phyloP scores from a whole-genome alignment of 495 filamentous ascomycete species.

The Aspergillus campestris region DNA sequence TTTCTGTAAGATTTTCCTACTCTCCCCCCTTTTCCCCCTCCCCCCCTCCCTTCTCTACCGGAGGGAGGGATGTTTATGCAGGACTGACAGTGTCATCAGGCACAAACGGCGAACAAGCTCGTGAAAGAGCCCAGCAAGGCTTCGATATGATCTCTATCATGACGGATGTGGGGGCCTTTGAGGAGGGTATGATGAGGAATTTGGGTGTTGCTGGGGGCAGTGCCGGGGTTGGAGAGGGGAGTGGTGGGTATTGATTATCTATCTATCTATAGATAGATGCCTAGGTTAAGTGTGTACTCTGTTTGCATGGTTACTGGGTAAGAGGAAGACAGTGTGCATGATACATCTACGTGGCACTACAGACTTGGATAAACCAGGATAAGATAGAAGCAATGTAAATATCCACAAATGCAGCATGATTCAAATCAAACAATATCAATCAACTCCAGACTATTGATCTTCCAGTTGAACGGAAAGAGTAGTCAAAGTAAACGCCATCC shows the following conservation, averaged over 20 bases:
- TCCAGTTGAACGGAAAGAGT: too few relatives aligned
- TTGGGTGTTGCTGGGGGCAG: constrained; percentile 24
- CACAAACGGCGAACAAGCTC: constrained; percentile 55
- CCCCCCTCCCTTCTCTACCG: too few relatives aligned
- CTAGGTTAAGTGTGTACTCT: too few relatives aligned
- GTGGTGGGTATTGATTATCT: too few relatives aligned
- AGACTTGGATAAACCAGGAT: too few relatives aligned
- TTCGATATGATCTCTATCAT: constrained; percentile 69
- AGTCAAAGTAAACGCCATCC: too few relatives aligned
- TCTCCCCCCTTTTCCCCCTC: background rate
- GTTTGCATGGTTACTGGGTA: too few relatives aligned
- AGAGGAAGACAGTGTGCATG: too few relatives aligned
- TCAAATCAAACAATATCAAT: background rate
- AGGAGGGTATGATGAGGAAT: constrained; percentile 25
- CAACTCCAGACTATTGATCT: background rate
- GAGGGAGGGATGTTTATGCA: background rate
- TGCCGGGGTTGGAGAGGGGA: constrained; percentile 1
- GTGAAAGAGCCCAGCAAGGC: constrained; percentile 53
- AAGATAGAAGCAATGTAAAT: background rate
- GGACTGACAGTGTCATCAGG: constrained; percentile 14
- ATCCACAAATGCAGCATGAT: background rate
- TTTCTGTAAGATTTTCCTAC: constrained; percentile 43
- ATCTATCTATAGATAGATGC: too few relatives aligned
- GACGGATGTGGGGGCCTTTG: constrained; percentile 50
- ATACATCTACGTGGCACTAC: too few relatives aligned